A percentile compares a stretch with the other conserved stretches of the same genome.
These are phyloP conservation scores for Phytophthora pistaciae DNA, from an alignment of 352 stramenopile genomes.

Conservation along the genomic window DNA sequence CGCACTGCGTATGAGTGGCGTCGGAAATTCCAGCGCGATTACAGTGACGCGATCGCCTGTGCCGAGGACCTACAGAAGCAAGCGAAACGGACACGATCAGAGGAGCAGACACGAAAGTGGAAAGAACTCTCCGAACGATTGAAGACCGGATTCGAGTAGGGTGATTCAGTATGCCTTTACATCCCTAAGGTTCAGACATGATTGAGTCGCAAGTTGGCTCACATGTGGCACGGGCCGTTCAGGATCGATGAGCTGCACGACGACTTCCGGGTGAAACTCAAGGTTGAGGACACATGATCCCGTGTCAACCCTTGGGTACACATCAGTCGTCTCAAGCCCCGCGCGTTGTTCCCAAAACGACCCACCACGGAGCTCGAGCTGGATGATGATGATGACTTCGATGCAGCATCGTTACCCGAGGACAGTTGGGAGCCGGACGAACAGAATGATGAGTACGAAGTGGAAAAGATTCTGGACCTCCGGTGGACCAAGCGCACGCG, in stretches of 20 bases:
- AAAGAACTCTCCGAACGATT: no score
- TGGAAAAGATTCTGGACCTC: not conserved
- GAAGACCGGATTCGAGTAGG: not conserved
- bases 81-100: no score
- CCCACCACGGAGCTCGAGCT: not conserved
- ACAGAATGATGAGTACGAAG: not conserved
- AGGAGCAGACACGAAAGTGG: no score
- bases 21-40: no score
- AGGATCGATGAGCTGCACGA: not conserved
- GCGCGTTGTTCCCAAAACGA: not conserved
- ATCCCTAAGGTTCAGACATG: not conserved
- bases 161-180: not conserved
- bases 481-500: not conserved
- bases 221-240: not conserved
- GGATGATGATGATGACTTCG: not conserved
- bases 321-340: not conserved
- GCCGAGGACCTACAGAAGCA: no score
- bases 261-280: not conserved
- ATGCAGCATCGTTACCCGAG: not conserved
- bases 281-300: not conserved
- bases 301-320: not conserved
- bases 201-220: not conserved
- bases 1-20: no score
- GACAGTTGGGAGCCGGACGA: not conserved
- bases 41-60: no score